These are phyloP conservation scores for Sarocladium strictum DNA, from an alignment of 2,329 filamentous ascomycete genomes.

Conservation along the genomic window DNA sequence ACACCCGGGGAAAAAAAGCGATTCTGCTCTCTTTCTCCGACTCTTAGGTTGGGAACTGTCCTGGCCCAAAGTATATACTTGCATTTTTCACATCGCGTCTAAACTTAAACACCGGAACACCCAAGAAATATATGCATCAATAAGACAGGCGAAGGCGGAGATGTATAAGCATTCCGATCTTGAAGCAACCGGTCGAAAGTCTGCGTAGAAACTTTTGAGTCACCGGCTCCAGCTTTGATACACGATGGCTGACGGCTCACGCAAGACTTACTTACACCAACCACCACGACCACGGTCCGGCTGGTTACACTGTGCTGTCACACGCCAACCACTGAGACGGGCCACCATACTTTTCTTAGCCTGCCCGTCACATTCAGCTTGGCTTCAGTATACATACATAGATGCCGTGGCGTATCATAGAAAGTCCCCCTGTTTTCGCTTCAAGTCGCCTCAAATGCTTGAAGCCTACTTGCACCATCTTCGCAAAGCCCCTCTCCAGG, in stretches of 20 bases:
- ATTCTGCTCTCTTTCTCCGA: too few species aligned
- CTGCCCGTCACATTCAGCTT: not conserved
- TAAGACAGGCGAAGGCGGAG: too few species aligned
- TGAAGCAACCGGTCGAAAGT: too few species aligned
- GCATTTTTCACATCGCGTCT: too few species aligned
- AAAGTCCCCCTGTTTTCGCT: not conserved
- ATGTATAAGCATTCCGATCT: too few species aligned
- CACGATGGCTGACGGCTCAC: not conserved
- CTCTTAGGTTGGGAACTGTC: too few species aligned
- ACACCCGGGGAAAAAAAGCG: too few species aligned
- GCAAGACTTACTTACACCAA: conserved; percentile 7
- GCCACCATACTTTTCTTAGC: not conserved
- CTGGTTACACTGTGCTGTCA: not conserved
- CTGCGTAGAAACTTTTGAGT: too few species aligned
- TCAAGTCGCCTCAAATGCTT: not conserved
- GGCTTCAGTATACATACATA: not conserved
- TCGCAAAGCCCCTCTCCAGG: not conserved
- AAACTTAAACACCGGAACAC: too few species aligned
- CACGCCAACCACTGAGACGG: not conserved
- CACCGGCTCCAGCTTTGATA: not conserved
- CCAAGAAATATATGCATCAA: too few species aligned
- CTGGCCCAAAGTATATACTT: too few species aligned
- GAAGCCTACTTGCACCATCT: not conserved
- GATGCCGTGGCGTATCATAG: not conserved
- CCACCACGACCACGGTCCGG: too few species aligned